These are phyloP conservation scores for Cercophora scortea DNA, from an alignment of 495 filamentous ascomycete genomes.

Conservation along the genomic window DNA sequence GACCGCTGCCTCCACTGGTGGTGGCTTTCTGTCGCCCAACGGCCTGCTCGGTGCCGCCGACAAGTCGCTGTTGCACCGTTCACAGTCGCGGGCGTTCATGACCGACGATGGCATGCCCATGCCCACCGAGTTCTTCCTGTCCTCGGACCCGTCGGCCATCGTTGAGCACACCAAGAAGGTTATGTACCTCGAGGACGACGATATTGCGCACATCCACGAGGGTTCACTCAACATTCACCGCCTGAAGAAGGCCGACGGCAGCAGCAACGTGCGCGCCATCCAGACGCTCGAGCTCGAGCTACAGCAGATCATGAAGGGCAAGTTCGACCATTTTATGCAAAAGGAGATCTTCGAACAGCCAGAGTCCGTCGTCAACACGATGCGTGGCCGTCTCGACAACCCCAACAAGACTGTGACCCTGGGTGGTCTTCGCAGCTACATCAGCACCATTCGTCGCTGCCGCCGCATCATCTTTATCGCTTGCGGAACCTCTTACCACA, in stretches of 20 bases:
- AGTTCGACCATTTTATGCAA: slow-evolving; percentile 99
- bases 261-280: slow-evolving; percentile 92
- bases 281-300: slow-evolving; percentile 97
- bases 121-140: slow-evolving; percentile 98
- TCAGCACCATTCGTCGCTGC: slow-evolving; percentile 91
- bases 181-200: slow-evolving; percentile 97
- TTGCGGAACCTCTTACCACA: slow-evolving; percentile 96
- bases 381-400: slow-evolving; percentile 94
- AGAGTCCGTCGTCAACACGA: slow-evolving; percentile 98
- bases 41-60: slow-evolving; percentile 80
- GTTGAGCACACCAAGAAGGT: slow-evolving; percentile 99
- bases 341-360: slow-evolving; percentile 99
- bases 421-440: slow-evolving; percentile 91
- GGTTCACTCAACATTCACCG: slow-evolving; percentile 98
- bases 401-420: slow-evolving; percentile 90
- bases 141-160: slow-evolving; percentile 95
- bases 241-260: slow-evolving; percentile 90
- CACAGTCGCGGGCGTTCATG: slow-evolving; percentile 96
- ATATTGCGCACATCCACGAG: slow-evolving; percentile 98
- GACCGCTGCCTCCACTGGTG: slow-evolving; percentile 32
- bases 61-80: slow-evolving; percentile 95
- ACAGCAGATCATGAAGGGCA: slow-evolving; percentile 99
- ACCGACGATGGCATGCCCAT: slow-evolving; percentile 95
- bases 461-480: slow-evolving; percentile 96
- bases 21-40: slow-evolving; percentile 51